Evolutionary conservation across 257 asterid species (phyloP).

Genomic region (Jacaranda copaia): DNA sequence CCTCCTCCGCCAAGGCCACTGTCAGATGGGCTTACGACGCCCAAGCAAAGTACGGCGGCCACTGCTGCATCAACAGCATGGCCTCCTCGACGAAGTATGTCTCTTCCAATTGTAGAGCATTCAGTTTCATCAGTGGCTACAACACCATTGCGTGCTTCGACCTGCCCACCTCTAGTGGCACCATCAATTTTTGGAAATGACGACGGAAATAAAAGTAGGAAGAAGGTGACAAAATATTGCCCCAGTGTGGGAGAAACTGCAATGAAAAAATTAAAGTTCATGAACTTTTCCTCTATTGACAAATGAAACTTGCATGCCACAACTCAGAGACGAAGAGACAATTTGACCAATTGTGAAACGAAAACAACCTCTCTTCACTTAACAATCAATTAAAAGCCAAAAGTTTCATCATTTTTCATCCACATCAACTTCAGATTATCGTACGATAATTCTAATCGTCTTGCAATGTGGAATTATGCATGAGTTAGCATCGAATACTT

Average conservation of each 20-base stretch:
- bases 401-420: too few relatives aligned
- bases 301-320: too few relatives aligned
- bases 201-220: not conserved
- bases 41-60: conserved; percentile 61
- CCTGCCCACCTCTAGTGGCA: conserved; percentile 34
- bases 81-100: conserved; percentile 50
- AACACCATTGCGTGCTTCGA: conserved; percentile 38
- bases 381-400: too few relatives aligned
- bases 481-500: too few relatives aligned
- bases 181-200: not conserved
- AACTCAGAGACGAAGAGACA: too few relatives aligned
- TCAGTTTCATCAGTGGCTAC: conserved; percentile 57
- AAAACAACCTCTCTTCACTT: too few relatives aligned
- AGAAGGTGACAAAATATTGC: not conserved
- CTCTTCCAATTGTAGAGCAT: conserved; percentile 53
- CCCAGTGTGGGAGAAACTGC: conserved; percentile 7
- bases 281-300: not conserved
- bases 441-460: too few relatives aligned
- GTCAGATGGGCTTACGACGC: conserved; percentile 51
- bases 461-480: too few relatives aligned
- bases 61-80: conserved; percentile 69
- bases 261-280: not conserved
- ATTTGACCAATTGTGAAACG: too few relatives aligned
- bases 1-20: conserved; percentile 71
- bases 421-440: too few relatives aligned